Evolutionary conservation across 352 stramenopile genomes (phyloP).

Genomic region (Aphanomyces stellatus): DNA sequence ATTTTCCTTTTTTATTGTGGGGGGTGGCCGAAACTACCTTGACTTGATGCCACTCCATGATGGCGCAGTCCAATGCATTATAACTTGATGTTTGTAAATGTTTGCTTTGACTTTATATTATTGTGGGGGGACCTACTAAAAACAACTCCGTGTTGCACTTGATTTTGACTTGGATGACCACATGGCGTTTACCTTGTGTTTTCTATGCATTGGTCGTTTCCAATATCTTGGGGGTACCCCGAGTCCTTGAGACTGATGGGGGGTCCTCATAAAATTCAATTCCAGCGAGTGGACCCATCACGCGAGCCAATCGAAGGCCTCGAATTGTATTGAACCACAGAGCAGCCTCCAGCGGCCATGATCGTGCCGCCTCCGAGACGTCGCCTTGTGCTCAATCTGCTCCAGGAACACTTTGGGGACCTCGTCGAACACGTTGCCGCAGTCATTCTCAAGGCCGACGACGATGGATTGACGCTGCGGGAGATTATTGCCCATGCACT

Average conservation of each 20-base stretch:
- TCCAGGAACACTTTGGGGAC: conserved; percentile 76
- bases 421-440: conserved; percentile 49
- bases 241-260: too few relatives aligned
- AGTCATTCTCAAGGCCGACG: conserved; percentile 53
- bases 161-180: background rate
- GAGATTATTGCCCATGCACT: conserved; percentile 57
- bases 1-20: background rate
- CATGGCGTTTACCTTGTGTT: background rate
- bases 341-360: conserved; percentile 2
- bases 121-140: too few relatives aligned
- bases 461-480: conserved; percentile 49
- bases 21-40: background rate
- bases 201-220: too few relatives aligned
- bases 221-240: too few relatives aligned
- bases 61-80: background rate
- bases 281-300: background rate
- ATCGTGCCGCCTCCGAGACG: conserved; percentile 70
- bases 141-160: too few relatives aligned
- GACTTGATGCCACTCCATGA: background rate
- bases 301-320: background rate
- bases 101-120: background rate
- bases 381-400: conserved; percentile 54
- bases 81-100: conserved; percentile 1
- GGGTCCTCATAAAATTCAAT: background rate
- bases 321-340: background rate